Conservation (phyloP, 768 basidiomycete species). For the Rhodosporidiobolus sp. region DNA sequence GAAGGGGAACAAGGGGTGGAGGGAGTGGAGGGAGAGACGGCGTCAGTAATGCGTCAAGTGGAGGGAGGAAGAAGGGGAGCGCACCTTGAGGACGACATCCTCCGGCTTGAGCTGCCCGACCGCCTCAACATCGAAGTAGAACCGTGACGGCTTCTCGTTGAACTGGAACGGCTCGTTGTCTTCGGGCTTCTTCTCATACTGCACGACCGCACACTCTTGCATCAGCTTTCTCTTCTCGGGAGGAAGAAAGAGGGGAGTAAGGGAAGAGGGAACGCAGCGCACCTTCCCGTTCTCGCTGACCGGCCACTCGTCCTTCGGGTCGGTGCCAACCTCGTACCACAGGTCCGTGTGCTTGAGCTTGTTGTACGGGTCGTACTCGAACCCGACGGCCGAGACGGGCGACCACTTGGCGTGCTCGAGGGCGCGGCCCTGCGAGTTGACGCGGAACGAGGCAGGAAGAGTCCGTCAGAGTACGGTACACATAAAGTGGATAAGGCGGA, state of each 20-base stretch:
- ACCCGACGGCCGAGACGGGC: slow-evolving; percentile 87
- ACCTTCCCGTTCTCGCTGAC: slow-evolving; percentile 84
- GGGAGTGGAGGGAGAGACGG: background rate
- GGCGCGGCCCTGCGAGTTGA: slow-evolving; percentile 76
- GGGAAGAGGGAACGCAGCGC: slow-evolving; percentile 49
- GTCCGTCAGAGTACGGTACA: too few relatives aligned
- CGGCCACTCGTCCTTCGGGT: slow-evolving; percentile 84
- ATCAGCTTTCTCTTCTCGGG: background rate
- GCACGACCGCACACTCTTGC: accelerated
- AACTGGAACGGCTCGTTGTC: slow-evolving; percentile 66
- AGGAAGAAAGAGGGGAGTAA: background rate
- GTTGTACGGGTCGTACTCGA: slow-evolving; percentile 98
- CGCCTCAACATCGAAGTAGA: slow-evolving; percentile 92
- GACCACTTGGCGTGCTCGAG: slow-evolving; percentile 99
- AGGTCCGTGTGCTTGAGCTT: slow-evolving; percentile 91
- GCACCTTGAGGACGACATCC: slow-evolving; percentile 81
- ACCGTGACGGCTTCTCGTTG: slow-evolving; percentile 78
- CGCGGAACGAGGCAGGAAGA: background rate
- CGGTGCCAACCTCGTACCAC: slow-evolving; percentile 74
- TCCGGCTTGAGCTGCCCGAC: slow-evolving; percentile 85
- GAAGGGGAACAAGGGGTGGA: background rate
- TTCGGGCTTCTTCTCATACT: slow-evolving; percentile 41
- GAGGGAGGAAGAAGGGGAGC: slow-evolving; percentile 17
- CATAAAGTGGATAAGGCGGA: too few relatives aligned
- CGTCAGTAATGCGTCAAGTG: background rate